phyloP scores from a whole-genome alignment of 2,329 filamentous ascomycete genomes.

The Massarina eburnea region DNA sequence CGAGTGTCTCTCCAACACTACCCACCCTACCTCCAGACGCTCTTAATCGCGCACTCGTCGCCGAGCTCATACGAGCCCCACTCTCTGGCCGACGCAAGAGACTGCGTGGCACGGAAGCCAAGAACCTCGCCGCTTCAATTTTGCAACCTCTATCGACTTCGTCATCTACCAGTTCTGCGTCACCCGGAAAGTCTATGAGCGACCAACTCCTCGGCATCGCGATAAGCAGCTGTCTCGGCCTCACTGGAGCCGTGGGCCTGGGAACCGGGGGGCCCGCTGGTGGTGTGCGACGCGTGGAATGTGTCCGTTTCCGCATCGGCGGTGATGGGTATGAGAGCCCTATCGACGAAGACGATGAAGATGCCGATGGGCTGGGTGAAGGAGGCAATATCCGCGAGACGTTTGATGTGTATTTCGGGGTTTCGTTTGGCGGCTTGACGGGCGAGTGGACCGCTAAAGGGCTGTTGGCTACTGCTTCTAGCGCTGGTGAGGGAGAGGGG shows the following conservation, averaged over 20 bases:
- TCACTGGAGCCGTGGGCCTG: conserved; percentile 37
- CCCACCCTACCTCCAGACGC: conserved; percentile 41
- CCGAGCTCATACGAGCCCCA: conserved; percentile 51
- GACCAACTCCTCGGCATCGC: conserved; percentile 43
- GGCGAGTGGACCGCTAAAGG: conserved; percentile 49
- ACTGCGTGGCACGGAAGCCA: conserved; percentile 50
- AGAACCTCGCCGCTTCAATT: conserved; percentile 49
- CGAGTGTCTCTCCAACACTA: conserved; percentile 8
- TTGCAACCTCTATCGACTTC: conserved; percentile 39
- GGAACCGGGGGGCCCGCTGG: conserved; percentile 36
- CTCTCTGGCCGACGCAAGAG: conserved; percentile 45
- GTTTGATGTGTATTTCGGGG: conserved; percentile 49
- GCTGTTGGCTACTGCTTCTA: conserved; percentile 22
- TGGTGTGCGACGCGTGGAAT: conserved; percentile 43
- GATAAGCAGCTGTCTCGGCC: conserved; percentile 47
- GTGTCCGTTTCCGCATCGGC: conserved; percentile 45
- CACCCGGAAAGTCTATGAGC: conserved; percentile 32
- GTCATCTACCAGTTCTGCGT: conserved; percentile 11
- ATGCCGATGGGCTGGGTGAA: conserved; percentile 15
- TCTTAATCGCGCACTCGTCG: conserved; percentile 49
- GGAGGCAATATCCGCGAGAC: conserved; percentile 36
- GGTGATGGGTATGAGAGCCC: conserved; percentile 45
- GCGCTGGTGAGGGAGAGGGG: conserved; percentile 8
- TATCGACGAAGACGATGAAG: conserved; percentile 44
- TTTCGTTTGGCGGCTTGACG: conserved; percentile 44